Evolutionary conservation across 805 yeast genomes (phyloP).

Genomic region (Kazachstania taianensis): DNA sequence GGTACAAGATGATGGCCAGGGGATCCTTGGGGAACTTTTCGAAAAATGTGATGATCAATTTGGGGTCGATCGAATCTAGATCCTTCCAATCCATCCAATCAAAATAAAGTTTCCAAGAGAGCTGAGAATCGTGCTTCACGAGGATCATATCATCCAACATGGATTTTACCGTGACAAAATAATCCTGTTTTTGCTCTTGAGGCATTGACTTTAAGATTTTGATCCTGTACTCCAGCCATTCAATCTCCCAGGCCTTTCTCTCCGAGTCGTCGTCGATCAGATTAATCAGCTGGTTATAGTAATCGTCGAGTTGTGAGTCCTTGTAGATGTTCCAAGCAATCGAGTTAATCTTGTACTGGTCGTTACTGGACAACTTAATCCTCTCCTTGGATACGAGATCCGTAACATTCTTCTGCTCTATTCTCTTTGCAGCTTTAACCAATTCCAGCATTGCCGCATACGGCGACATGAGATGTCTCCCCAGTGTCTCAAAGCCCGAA

Average conservation of each 20-base stretch:
- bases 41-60: conserved; percentile 41
- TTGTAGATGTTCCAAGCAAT: conserved; percentile 39
- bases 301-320: conserved; percentile 40
- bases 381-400: conserved; percentile 37
- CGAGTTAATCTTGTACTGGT: conserved; percentile 32
- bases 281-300: conserved; percentile 50
- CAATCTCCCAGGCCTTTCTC: conserved; percentile 52
- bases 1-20: conserved; percentile 50
- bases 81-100: conserved; percentile 59
- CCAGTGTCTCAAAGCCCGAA: conserved; percentile 42
- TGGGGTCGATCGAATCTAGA: conserved; percentile 40
- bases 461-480: conserved; percentile 38
- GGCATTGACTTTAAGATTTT: conserved; percentile 48
- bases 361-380: conserved; percentile 37
- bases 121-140: conserved; percentile 47
- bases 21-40: conserved; percentile 50
- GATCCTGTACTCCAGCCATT: conserved; percentile 46
- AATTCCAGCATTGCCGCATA: conserved; percentile 36
- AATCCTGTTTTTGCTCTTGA: conserved; percentile 27
- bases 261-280: conserved; percentile 48
- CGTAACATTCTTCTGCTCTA: conserved; percentile 36
- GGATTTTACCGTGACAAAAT: conserved; percentile 38
- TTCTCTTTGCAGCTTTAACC: conserved; percentile 31
- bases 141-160: conserved; percentile 65
- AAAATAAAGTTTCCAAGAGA: conserved; percentile 64